phyloP scores from a whole-genome alignment of 2,329 filamentous ascomycete species.

The Rutstroemia sp. region DNA sequence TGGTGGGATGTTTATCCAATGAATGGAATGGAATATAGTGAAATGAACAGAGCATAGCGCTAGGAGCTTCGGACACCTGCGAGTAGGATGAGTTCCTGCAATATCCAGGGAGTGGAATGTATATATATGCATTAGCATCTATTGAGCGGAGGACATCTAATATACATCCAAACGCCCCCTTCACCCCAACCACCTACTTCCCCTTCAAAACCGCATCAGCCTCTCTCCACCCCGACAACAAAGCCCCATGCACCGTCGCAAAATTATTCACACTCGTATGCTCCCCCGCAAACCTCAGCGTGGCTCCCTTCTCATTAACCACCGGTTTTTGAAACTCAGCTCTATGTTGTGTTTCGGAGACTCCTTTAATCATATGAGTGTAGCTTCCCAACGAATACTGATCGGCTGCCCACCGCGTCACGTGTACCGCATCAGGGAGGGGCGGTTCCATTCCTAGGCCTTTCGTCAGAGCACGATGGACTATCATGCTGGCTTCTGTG shows the following conservation, averaged over 20 bases:
- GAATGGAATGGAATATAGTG: no score
- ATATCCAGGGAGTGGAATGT: no score
- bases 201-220: neutral
- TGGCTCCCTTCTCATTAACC: neutral
- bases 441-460: neutral
- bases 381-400: neutral
- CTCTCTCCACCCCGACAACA: neutral
- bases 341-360: neutral
- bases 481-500: neutral
- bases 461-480: neutral
- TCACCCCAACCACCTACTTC: neutral
- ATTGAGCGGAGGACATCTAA: no score
- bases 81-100: no score
- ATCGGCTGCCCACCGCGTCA: neutral
- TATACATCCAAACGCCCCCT: neutral
- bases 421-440: neutral
- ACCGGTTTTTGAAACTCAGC: neutral
- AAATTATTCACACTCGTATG: neutral
- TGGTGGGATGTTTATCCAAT: no score
- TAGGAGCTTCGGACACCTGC: no score
- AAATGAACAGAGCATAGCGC: no score
- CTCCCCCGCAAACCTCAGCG: neutral
- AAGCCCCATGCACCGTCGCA: neutral
- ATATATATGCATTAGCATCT: no score
- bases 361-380: neutral